Conservation (phyloP, 345 rosid genomes). For the Noccaea bulbosa region DNA sequence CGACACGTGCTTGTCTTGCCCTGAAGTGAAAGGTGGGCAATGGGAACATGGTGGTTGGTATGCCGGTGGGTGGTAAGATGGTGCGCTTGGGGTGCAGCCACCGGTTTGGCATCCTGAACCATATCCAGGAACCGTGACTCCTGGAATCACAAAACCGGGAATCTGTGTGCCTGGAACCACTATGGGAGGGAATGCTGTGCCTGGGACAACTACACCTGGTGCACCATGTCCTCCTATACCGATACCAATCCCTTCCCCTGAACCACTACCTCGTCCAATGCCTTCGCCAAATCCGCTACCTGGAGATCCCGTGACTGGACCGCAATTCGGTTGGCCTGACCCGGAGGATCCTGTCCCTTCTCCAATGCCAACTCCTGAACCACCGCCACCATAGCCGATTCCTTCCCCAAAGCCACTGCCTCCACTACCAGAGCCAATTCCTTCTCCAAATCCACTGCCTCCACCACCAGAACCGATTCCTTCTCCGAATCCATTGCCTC, state of each 20-base stretch:
- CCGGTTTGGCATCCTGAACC: conserved; percentile 39
- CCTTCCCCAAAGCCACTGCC: conserved; percentile 43
- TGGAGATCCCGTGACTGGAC: conserved; percentile 35
- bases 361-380: conserved; percentile 42
- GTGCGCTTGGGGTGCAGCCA: conserved; percentile 36
- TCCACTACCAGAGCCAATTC: conserved; percentile 32
- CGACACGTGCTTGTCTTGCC: conserved; percentile 29
- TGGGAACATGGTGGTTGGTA: conserved; percentile 38
- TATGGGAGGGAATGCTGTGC: conserved; percentile 36
- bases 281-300: conserved; percentile 26
- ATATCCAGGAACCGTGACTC: conserved; percentile 38
- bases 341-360: conserved; percentile 40
- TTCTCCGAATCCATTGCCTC: conserved; percentile 41
- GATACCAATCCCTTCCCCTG: conserved; percentile 26
- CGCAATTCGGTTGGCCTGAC: conserved; percentile 40
- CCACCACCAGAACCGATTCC: conserved; percentile 43
- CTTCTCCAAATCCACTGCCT: conserved; percentile 43
- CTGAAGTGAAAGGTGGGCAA: conserved; percentile 30
- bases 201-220: conserved; percentile 35
- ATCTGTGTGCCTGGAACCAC: conserved; percentile 42
- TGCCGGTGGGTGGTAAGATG: conserved; percentile 33
- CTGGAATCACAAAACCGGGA: conserved; percentile 44
- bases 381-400: conserved; percentile 24
- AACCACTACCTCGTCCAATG: conserved; percentile 28
- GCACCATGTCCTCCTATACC: conserved; percentile 33